Evolutionary conservation across 257 asterid genomes (phyloP).

Genomic region (Knoxia roxburghii): DNA sequence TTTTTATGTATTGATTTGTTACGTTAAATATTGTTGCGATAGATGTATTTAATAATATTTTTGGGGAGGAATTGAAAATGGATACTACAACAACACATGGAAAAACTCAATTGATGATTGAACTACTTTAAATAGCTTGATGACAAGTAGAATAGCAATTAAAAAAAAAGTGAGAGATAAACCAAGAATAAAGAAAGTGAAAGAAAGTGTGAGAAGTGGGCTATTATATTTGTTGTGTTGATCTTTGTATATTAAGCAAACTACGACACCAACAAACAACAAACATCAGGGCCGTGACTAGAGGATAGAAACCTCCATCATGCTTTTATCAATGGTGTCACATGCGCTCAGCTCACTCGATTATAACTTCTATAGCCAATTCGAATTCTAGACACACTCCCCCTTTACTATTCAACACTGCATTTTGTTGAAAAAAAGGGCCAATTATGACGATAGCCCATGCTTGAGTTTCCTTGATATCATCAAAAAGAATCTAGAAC

Average conservation of each 20-base stretch:
- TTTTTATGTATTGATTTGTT: too few species aligned
- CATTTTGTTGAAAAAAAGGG: neutral
- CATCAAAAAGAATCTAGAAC: neutral
- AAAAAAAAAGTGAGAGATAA: conserved; percentile 2
- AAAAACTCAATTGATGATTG: conserved; percentile 15
- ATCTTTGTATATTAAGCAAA: conserved; percentile 19
- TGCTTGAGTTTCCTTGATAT: conserved; percentile 10
- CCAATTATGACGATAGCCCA: conserved; percentile 8
- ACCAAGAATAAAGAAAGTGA: too few species aligned
- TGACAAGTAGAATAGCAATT: conserved; percentile 9
- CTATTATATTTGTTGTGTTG: too few species aligned
- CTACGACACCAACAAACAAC: conserved; percentile 14
- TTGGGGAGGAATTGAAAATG: neutral
- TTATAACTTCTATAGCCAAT: conserved; percentile 19
- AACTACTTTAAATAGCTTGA: neutral
- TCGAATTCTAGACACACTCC: too few species aligned
- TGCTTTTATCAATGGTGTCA: conserved; percentile 44
- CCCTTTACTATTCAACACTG: neutral
- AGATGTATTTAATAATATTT: too few species aligned
- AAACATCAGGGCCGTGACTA: conserved; percentile 17
- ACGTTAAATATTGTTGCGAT: too few species aligned
- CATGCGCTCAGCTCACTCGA: conserved; percentile 49
- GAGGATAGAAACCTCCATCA: conserved; percentile 33
- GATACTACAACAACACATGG: conserved; percentile 5
- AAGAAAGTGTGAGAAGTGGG: too few species aligned